Evolutionary conservation across 2,329 filamentous ascomycete genomes (phyloP), one percentile per base, ranked within the genome.

Genomic region (Zarea fungicola): DNA sequence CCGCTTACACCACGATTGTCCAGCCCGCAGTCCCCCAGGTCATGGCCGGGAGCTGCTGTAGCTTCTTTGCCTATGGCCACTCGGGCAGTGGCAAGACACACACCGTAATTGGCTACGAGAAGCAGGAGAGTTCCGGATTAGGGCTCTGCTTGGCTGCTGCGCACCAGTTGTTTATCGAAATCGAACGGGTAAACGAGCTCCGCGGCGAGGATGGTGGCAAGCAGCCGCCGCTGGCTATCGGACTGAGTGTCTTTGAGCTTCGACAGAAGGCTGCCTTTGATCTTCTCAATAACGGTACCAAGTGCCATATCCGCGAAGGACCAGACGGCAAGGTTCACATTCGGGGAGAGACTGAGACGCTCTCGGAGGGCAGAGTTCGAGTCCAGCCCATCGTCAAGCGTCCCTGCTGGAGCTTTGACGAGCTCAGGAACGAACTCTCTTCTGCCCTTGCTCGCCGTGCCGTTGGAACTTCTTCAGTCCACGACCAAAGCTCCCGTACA

Each of bases 71-170:
- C 60, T 96, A 96, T 62, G 90, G 90, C 25, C 90, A 96, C 63
- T 96, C 90, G 0, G 90, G 90, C 6, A 89, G 88, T 41, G 90
- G 90, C 48, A 96, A 96, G 72, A 96, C 90, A 0, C 87, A 84
- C 62, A 95, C 90, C 3, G 95, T 96, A 18, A 29, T 74, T 6
- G 71, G 71, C 3, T 72, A 72, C 42, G 62, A 72, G 16, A 61
- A 71, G n/a, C 66, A 63, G 37, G 58, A 69, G 6, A 51, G 37
- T 1, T 50, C 62, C 3, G 50, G 67, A 19, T 60, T 70, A 22
- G 70, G 68, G 0, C 48, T 72, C 1, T 70, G 65, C 45, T 54
- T 72, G 5, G 55, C 62, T 0, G 64, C 69, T 3, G 66, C 66
- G 3, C 52, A 55, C 3, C 25, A 61, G 8, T 55, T 72, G 0